Evolutionary conservation across 73 alveolate genomes (phyloP).

Genomic region (Paramecium sonneborni): DNA sequence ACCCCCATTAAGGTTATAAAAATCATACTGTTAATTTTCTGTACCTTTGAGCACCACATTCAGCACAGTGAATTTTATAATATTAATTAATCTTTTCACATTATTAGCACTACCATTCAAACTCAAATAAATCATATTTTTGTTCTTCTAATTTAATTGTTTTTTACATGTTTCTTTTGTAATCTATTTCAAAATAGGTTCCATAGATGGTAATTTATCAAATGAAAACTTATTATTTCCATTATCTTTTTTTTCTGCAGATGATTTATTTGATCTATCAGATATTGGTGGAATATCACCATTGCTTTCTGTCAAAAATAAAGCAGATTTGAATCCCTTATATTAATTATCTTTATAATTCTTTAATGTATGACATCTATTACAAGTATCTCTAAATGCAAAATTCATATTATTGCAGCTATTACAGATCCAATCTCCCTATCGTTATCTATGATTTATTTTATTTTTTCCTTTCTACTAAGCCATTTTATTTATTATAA

Average conservation of each 20-base stretch:
- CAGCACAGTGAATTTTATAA: constrained; percentile 11
- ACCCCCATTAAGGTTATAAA: neutral
- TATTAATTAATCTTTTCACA: constrained; percentile 22
- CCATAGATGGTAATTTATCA: constrained; percentile 50
- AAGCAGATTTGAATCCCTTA: constrained; percentile 46
- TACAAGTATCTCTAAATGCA: constrained; percentile 72
- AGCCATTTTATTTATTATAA: neutral
- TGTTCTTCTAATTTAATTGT: neutral
- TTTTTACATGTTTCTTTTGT: neutral
- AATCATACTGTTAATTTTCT: constrained; percentile 29
- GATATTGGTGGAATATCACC: constrained; percentile 48
- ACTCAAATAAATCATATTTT: constrained; percentile 30
- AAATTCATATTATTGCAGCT: constrained; percentile 72
- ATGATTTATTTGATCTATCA: neutral
- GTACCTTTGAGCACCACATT: neutral
- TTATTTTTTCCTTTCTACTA: neutral
- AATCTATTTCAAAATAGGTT: neutral
- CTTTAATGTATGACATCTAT: constrained; percentile 67
- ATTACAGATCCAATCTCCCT: constrained; percentile 75
- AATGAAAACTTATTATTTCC: neutral
- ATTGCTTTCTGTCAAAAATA: constrained; percentile 44
- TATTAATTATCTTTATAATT: neutral
- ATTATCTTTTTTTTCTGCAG: neutral
- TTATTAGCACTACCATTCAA: constrained; percentile 29
- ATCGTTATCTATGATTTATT: constrained; percentile 32